These are phyloP conservation scores for Tremella mesenterica DNA, from an alignment of 768 basidiomycete genomes.

Conservation along the genomic window DNA sequence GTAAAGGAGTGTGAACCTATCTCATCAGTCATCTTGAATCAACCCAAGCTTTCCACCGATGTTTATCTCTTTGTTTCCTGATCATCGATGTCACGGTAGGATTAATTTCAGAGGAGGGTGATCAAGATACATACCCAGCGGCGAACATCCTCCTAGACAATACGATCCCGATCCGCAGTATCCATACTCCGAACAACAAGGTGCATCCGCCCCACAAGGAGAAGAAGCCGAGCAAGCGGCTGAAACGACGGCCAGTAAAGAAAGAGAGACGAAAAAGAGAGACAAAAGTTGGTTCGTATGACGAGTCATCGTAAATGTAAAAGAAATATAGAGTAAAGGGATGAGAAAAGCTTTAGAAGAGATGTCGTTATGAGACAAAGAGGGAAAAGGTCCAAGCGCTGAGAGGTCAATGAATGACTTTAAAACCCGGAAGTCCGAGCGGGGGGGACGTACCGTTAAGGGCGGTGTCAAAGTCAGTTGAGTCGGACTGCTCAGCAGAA, in stretches of 20 bases:
- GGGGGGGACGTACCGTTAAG: not conserved
- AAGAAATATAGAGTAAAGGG: too few species aligned
- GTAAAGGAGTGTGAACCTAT: slow-evolving; percentile 52
- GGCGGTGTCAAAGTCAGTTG: too few species aligned
- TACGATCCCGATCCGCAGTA: slow-evolving; percentile 53
- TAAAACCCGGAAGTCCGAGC: not conserved
- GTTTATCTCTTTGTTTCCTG: too few species aligned
- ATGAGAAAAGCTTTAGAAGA: too few species aligned
- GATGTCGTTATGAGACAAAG: too few species aligned
- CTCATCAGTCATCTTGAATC: not conserved
- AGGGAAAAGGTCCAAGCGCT: not conserved
- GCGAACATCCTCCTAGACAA: slow-evolving; percentile 81
- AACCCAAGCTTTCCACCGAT: not conserved
- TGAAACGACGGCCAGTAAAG: slow-evolving; percentile 3
- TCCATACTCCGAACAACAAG: slow-evolving; percentile 51
- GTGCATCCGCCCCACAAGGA: slow-evolving; percentile 22
- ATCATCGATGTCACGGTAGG: too few species aligned
- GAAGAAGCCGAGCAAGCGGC: slow-evolving; percentile 23
- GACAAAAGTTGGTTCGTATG: too few species aligned
- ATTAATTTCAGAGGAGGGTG: not conserved
- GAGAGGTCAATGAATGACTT: not conserved
- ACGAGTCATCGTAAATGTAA: too few species aligned
- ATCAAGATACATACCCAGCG: slow-evolving; percentile 47
- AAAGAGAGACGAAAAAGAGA: not conserved
- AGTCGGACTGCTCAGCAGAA: too few species aligned